Percentiles rank a stretch among this genome's conserved stretches.
Evolutionary conservation across 2,329 filamentous ascomycete genomes (phyloP).

Genomic region (Colletotrichum lupini): DNA sequence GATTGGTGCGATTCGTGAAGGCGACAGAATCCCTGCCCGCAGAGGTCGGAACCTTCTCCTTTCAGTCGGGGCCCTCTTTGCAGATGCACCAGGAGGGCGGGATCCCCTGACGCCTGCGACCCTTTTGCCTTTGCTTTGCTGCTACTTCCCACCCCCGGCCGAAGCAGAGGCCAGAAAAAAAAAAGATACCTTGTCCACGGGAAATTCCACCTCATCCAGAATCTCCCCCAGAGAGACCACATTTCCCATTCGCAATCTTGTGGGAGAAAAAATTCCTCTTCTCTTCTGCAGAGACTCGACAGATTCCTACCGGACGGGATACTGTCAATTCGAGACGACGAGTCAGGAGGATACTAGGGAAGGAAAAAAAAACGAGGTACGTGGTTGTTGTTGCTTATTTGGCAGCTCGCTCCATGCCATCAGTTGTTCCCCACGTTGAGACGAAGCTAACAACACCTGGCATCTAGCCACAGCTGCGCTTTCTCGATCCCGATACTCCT

Average conservation of each 20-base stretch:
- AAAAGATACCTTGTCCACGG: conserved; percentile 32
- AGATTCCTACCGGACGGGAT: neutral
- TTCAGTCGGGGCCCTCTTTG: conserved; percentile 17
- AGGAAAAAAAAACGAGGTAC: conserved; percentile 12
- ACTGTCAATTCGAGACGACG: neutral
- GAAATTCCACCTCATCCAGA: conserved; percentile 32
- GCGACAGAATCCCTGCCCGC: conserved; percentile 16
- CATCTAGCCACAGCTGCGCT: conserved; percentile 25
- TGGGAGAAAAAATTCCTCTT: conserved; percentile 9
- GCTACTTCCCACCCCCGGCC: conserved; percentile 18
- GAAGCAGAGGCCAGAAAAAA: neutral
- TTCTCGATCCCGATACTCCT: conserved; percentile 6
- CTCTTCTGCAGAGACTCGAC: neutral
- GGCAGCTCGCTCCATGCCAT: conserved; percentile 29
- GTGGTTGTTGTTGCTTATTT: conserved; percentile 22
- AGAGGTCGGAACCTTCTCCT: conserved; percentile 24
- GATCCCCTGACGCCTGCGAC: conserved; percentile 16
- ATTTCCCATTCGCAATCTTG: conserved; percentile 22
- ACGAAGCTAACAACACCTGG: conserved; percentile 31
- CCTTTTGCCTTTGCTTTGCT: neutral
- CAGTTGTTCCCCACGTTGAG: conserved; percentile 22
- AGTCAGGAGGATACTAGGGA: neutral
- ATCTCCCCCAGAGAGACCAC: conserved; percentile 31
- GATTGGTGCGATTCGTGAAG: conserved; percentile 26
- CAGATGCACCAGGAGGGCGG: conserved; percentile 1